Conservation (phyloP, 192 early-diverging fungal genomes). For the Coemansia asiatica region DNA sequence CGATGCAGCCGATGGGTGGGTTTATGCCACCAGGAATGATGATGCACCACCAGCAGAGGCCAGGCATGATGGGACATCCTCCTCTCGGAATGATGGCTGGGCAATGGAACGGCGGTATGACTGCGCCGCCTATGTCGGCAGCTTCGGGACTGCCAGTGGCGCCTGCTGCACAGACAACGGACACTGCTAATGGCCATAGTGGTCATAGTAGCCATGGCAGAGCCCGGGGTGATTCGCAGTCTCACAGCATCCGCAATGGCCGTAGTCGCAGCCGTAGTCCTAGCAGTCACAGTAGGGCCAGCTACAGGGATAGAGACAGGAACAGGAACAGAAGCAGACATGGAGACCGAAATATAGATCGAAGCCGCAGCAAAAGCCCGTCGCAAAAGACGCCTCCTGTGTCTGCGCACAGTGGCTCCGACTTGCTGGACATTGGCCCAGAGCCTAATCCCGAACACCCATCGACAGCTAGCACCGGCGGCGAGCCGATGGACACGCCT, state of each 20-base stretch:
- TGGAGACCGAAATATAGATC: no score
- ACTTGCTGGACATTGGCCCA: slow-evolving; percentile 1
- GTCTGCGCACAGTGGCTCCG: neutral
- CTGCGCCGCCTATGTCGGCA: neutral
- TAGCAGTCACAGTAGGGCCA: slow-evolving; percentile 7
- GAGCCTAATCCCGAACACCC: neutral
- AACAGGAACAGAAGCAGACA: no score
- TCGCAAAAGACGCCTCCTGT: slow-evolving; percentile 10
- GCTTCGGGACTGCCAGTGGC: neutral
- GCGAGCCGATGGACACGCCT: neutral
- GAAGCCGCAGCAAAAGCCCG: slow-evolving; percentile 2
- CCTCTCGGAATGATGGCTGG: slow-evolving; percentile 12
- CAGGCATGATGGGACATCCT: slow-evolving; percentile 12
- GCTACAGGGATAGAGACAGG: slow-evolving; percentile 8
- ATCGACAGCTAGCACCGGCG: neutral
- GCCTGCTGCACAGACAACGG: neutral
- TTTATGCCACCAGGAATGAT: slow-evolving; percentile 38
- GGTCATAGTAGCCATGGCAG: no score
- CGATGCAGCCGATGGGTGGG: slow-evolving; percentile 18
- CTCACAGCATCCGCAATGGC: neutral
- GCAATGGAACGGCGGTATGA: slow-evolving; percentile 14
- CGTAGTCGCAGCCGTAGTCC: slow-evolving; percentile 10
- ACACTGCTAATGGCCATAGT: neutral
- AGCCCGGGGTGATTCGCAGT: neutral
- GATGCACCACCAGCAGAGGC: slow-evolving; percentile 12